phyloP scores from a whole-genome alignment of 164 flowering plant genomes.

The Magnolia changhungtana region DNA sequence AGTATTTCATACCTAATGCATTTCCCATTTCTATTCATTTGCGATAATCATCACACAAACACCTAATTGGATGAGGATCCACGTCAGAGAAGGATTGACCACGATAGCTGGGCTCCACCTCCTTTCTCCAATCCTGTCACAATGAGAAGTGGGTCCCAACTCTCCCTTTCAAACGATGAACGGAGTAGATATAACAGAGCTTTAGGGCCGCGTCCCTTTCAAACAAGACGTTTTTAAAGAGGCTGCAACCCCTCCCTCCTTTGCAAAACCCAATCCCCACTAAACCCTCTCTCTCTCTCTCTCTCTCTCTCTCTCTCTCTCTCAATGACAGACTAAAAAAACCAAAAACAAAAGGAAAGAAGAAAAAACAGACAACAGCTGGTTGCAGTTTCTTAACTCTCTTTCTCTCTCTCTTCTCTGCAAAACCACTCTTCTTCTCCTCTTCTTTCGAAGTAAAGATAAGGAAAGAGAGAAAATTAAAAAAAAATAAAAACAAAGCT shows the following conservation, averaged over 20 bases:
- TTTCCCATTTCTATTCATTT: no score
- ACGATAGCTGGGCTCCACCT: background rate
- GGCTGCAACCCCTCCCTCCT: background rate
- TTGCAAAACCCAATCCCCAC: background rate
- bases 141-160: background rate
- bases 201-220: no score
- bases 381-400: background rate
- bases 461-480: background rate
- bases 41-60: background rate
- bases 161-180: background rate
- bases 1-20: background rate
- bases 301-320: background rate
- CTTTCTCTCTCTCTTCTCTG: background rate
- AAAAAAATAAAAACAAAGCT: background rate
- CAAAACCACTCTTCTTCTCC: background rate
- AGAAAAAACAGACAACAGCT: conserved; percentile 5
- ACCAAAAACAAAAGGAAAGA: background rate
- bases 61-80: conserved; percentile 7
- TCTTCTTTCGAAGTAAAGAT: background rate
- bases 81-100: background rate
- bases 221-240: background rate
- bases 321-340: background rate
- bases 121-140: background rate
- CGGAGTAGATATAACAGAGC: no score
- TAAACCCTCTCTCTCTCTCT: background rate